Evolutionary conservation across 2,329 filamentous ascomycete genomes (phyloP).

Genomic region (Cercospora sp.): DNA sequence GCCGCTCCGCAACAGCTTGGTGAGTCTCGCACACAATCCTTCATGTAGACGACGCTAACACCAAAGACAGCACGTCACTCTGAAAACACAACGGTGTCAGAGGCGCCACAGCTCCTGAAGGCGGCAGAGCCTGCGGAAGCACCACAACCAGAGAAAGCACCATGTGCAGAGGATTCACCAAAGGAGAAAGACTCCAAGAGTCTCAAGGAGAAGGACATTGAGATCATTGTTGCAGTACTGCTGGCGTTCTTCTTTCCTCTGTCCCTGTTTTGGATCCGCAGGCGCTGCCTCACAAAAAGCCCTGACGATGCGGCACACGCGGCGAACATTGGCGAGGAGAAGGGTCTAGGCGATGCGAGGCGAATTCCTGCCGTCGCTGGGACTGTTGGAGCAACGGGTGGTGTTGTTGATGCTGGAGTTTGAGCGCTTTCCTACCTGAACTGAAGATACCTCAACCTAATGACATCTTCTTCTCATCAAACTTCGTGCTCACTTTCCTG

Average conservation of each 20-base stretch:
- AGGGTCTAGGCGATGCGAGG: slow-evolving; percentile 3
- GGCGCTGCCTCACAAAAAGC: neutral
- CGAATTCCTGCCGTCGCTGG: neutral
- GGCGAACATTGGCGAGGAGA: neutral
- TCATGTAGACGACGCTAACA: neutral
- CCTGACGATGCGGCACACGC: neutral
- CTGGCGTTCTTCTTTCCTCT: neutral
- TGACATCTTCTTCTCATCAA: neutral
- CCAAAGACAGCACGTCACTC: no score
- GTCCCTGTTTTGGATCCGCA: neutral
- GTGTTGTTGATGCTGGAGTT: neutral
- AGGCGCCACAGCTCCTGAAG: neutral
- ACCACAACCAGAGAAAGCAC: neutral
- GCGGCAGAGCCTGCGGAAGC: neutral
- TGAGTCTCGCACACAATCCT: neutral
- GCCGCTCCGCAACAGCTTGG: slow-evolving; percentile 7
- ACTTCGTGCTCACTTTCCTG: neutral
- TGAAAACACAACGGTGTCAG: neutral
- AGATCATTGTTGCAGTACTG: neutral
- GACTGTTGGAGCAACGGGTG: neutral
- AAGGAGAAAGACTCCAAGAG: neutral
- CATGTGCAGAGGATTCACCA: no score
- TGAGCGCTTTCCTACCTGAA: neutral
- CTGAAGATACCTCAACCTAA: neutral
- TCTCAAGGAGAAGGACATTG: neutral